These are phyloP conservation scores for Collybia sordida DNA, from an alignment of 768 basidiomycete species.

Conservation along the genomic window DNA sequence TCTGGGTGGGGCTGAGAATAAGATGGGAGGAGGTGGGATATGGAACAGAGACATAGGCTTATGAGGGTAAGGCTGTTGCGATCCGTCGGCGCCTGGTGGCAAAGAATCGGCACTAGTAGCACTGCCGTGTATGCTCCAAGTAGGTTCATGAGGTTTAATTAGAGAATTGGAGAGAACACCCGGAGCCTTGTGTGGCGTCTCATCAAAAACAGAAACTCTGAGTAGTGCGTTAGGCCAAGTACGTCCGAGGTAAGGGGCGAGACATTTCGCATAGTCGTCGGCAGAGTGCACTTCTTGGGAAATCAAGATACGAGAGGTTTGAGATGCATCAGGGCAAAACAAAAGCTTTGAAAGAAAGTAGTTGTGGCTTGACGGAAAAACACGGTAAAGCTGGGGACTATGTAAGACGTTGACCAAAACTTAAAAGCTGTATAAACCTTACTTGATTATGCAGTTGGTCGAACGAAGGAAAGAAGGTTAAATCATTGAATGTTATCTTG, in stretches of 20 bases:
- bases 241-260: slow-evolving; percentile 48
- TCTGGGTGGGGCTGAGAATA: slow-evolving; percentile 26
- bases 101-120: slow-evolving; percentile 3
- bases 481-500: slow-evolving; percentile 56
- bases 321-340: slow-evolving; percentile 62
- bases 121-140: slow-evolving; percentile 1
- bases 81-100: not conserved
- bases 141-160: slow-evolving; percentile 6
- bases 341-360: slow-evolving; percentile 68
- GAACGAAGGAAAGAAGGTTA: slow-evolving; percentile 60
- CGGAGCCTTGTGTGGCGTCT: slow-evolving; percentile 37
- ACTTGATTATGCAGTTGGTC: slow-evolving; percentile 65
- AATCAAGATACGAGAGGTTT: slow-evolving; percentile 58
- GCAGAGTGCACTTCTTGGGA: slow-evolving; percentile 56
- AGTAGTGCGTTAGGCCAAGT: slow-evolving; percentile 60
- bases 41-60: slow-evolving; percentile 26
- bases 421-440: slow-evolving; percentile 18
- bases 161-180: not conserved
- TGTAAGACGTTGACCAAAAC: slow-evolving; percentile 23
- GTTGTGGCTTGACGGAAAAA: slow-evolving; percentile 61
- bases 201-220: slow-evolving; percentile 62
- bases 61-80: slow-evolving; percentile 3
- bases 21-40: slow-evolving; percentile 34
- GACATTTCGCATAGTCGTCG: slow-evolving; percentile 55
- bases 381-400: slow-evolving; percentile 56